phyloP scores from a whole-genome alignment of 495 filamentous ascomycete genomes.

The Emericellopsis terricola region DNA sequence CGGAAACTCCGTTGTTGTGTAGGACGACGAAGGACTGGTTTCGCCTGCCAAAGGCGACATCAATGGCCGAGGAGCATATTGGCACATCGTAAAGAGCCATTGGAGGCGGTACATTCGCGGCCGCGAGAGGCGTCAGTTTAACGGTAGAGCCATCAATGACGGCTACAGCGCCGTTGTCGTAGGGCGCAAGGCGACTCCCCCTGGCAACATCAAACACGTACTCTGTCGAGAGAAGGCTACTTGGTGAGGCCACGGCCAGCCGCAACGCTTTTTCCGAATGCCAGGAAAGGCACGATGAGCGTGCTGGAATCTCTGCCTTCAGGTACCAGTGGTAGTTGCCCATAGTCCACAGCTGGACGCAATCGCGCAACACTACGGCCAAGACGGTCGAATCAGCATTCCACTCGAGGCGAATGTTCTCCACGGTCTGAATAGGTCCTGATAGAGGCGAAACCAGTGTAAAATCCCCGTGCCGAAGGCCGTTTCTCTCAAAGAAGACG shows the following conservation, averaged over 20 bases:
- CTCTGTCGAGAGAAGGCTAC: slow-evolving; percentile 40
- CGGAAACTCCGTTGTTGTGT: slow-evolving; percentile 38
- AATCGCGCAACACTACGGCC: slow-evolving; percentile 56
- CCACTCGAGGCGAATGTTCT: slow-evolving; percentile 55
- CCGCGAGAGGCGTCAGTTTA: slow-evolving; percentile 70
- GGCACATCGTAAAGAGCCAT: slow-evolving; percentile 69
- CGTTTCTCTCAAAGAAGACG: slow-evolving; percentile 93
- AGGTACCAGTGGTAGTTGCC: slow-evolving; percentile 97
- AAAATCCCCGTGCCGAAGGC: slow-evolving; percentile 85
- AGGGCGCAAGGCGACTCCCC: slow-evolving; percentile 48
- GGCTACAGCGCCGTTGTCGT: slow-evolving; percentile 65
- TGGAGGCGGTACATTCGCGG: slow-evolving; percentile 77
- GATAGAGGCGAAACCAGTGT: slow-evolving; percentile 45
- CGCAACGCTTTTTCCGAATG: slow-evolving; percentile 68
- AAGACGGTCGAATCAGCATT: slow-evolving; percentile 83
- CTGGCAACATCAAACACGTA: slow-evolving; percentile 49
- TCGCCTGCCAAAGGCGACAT: slow-evolving; percentile 53
- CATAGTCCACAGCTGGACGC: slow-evolving; percentile 87
- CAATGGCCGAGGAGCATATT: slow-evolving; percentile 42
- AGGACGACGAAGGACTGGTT: slow-evolving; percentile 55
- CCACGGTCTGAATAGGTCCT: slow-evolving; percentile 19
- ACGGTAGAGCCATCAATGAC: slow-evolving; percentile 74
- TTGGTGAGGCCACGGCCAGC: slow-evolving; percentile 30
- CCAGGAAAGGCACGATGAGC: slow-evolving; percentile 36
- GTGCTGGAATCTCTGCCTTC: slow-evolving; percentile 66